phyloP scores from a whole-genome alignment of 2,329 filamentous ascomycete genomes.

The Alternaria solani region DNA sequence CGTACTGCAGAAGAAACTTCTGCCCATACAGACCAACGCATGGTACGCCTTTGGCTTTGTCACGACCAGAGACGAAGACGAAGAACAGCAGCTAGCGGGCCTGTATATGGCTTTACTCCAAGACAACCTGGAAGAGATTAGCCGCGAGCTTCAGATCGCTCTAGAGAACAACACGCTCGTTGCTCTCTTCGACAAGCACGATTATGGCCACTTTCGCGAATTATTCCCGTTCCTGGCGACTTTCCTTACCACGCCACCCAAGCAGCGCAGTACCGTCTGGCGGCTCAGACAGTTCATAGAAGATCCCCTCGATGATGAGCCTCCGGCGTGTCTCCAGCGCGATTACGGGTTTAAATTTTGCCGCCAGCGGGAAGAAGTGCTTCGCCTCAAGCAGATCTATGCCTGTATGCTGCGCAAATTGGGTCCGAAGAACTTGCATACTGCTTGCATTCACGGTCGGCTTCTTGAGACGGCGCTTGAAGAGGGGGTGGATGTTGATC shows the following conservation, averaged over 20 bases:
- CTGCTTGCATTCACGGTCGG: slow-evolving; percentile 12
- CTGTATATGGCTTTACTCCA: slow-evolving; percentile 20
- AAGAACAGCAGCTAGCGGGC: slow-evolving; percentile 14
- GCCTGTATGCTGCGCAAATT: slow-evolving; percentile 6
- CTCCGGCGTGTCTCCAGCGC: slow-evolving; percentile 10
- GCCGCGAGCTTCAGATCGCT: slow-evolving; percentile 19
- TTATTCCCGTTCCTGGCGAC: slow-evolving; percentile 12
- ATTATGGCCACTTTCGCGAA: slow-evolving; percentile 1
- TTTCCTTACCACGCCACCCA: slow-evolving; percentile 15
- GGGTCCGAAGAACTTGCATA: slow-evolving; percentile 17
- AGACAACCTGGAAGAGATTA: not conserved
- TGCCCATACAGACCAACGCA: not conserved
- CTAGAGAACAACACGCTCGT: slow-evolving; percentile 9
- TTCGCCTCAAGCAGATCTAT: slow-evolving; percentile 27
- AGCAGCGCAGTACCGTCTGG: slow-evolving; percentile 21
- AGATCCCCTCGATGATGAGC: slow-evolving; percentile 3
- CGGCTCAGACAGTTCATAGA: slow-evolving; percentile 29
- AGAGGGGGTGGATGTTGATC: not conserved
- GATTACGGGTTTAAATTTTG: slow-evolving; percentile 34
- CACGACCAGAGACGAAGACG: slow-evolving; percentile 2
- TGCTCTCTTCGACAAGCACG: slow-evolving; percentile 16
- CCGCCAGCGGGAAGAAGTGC: slow-evolving; percentile 24
- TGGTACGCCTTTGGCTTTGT: slow-evolving; percentile 34
- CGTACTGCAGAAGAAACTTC: not conserved
- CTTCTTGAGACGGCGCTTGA: slow-evolving; percentile 12